Base-by-base conservation (phyloP, 1,284 basidiomycete species). In the Paramarasmius palmivorus region DNA sequence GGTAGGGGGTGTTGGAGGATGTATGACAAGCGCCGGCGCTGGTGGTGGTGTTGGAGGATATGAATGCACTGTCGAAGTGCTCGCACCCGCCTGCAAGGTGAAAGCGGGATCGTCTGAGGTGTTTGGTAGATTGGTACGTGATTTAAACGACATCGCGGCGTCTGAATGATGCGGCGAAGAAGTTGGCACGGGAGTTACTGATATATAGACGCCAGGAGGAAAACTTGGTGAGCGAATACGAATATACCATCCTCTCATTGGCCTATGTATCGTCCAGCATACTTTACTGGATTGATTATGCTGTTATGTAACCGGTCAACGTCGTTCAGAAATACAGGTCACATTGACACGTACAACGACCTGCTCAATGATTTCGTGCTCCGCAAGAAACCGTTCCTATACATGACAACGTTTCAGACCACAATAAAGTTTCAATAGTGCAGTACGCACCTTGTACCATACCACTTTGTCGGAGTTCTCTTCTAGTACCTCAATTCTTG, bases 191-290 rank as follows among this genome's bases (percentile, higher is more conserved):
- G 88, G 85, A 6, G 75, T 69, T 17, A 91, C 69, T 1, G 84
- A 76, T 37, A 91, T 88, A 63, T 79, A 86, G 15, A 81, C 74
- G 4, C 81, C 82, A 15, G 80, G 79, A 1, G 84, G 84, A 57
- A 88, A 88, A 5, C 73, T 64, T 0, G 88, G 88, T 1, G 86
- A 73, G 19, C 85, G 78, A 19, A 92, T 70, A 46, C 85, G 84
- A 57, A 92, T 83, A 66, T 91, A 91, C 89, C 89, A 92, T 22
- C 89, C 89, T 34, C 86, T 80, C 57, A 83, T 80, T 2, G 89
- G 89, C 7, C 83, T 79, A 63, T 90, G 89, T 23, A 90, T 82
- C 19, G 79, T 81, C 89, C 89, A 92, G 52, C 79, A 76, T 5
- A 89, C 67, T 0, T 77, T 78, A 19, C 78, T 82, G 3, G 80